A percentile compares a stretch with the other conserved stretches of the same genome.
Evolutionary conservation across 225 moss, liverwort and hornwort species (phyloP).

Genomic region (Ulota crispa): DNA sequence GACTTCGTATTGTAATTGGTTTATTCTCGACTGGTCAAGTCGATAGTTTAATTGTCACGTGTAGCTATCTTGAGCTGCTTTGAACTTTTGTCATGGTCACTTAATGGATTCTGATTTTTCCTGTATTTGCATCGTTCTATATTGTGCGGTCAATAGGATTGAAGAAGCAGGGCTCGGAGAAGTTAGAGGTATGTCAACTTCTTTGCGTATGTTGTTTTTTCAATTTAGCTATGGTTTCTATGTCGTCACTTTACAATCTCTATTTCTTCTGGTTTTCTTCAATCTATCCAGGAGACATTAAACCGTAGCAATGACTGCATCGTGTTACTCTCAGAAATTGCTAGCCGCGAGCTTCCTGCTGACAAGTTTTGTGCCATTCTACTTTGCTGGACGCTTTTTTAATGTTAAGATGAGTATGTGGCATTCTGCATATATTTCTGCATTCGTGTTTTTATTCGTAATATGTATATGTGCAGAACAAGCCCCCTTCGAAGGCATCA

Average conservation of each 20-base stretch:
- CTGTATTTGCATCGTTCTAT: conserved; percentile 3
- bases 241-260: not conserved
- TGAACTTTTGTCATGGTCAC: not conserved
- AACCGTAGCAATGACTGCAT: not conserved
- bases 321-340: not conserved
- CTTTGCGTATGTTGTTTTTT: not conserved
- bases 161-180: conserved; percentile 52
- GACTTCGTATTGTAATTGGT: not conserved
- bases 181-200: conserved; percentile 46
- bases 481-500: conserved; percentile 79
- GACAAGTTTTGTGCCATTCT: not conserved
- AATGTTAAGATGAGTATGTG: not conserved
- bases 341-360: not conserved
- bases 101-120: conserved; percentile 2
- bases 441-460: not conserved
- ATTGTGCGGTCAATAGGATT: conserved; percentile 40
- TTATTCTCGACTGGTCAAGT: not conserved
- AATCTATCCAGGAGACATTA: not conserved
- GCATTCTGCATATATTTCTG: not conserved
- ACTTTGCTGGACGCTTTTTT: not conserved
- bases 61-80: not conserved
- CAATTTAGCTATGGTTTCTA: not conserved
- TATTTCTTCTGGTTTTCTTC: not conserved
- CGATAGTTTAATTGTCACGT: not conserved
- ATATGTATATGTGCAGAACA: conserved; percentile 41